Evolutionary conservation across 1,284 basidiomycete species (phyloP).

Genomic region (Rhodotorula sp.): DNA sequence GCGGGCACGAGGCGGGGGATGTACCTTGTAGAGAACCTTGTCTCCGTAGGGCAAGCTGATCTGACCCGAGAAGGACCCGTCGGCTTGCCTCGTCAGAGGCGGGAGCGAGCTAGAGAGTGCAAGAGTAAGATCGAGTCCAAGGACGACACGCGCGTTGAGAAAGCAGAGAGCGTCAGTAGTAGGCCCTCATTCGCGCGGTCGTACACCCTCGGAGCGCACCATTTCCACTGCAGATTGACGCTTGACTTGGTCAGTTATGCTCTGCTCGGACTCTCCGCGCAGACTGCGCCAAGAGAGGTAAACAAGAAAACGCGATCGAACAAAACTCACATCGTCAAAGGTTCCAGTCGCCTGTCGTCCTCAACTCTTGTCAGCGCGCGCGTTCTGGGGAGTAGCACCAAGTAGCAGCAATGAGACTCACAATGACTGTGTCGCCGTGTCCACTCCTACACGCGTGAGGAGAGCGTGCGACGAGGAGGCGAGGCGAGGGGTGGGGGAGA

Average conservation of each 20-base stretch:
- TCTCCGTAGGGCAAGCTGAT: conserved; percentile 33
- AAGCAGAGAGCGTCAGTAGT: background rate
- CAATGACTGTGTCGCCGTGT: conserved; percentile 21
- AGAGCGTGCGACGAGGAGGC: background rate
- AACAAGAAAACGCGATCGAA: background rate
- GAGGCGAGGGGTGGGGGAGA: background rate
- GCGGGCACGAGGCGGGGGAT: background rate
- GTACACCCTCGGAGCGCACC: conserved; percentile 13
- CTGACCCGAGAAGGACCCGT: conserved; percentile 39
- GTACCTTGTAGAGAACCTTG: conserved; percentile 44
- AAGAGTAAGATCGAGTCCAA: background rate
- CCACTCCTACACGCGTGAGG: conserved; percentile 16
- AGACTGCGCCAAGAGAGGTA: background rate
- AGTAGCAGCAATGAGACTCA: background rate
- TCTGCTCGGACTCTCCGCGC: too few species aligned
- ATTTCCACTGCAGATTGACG: conserved; percentile 12
- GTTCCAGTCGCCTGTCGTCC: conserved; percentile 17
- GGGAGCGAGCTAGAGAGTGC: conserved; percentile 22
- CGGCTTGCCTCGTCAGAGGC: conserved; percentile 29
- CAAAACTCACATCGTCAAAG: conserved; percentile 25
- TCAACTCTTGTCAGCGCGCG: too few species aligned
- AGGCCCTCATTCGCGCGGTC: background rate
- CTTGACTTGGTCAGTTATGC: too few species aligned
- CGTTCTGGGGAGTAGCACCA: too few species aligned
- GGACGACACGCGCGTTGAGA: background rate